Evolutionary conservation across 2,329 filamentous ascomycete genomes (phyloP).

Genomic region (Paecilomyces dactylethromorphus): DNA sequence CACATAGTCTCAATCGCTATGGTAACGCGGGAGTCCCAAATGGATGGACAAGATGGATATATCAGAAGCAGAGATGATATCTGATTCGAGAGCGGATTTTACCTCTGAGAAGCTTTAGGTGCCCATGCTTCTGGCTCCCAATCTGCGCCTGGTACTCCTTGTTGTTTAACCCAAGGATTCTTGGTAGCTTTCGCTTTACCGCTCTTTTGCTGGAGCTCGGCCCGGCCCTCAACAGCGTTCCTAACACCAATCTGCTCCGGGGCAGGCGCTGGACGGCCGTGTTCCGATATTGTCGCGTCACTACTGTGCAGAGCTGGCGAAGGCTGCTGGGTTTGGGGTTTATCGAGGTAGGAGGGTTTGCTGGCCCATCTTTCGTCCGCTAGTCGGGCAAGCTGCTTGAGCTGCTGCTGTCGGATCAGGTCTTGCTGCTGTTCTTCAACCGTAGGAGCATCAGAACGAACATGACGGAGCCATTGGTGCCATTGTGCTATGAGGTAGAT

Average conservation of each 20-base stretch:
- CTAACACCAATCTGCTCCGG: conserved; percentile 20
- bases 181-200: conserved; percentile 12
- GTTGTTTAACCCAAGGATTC: conserved; percentile 55
- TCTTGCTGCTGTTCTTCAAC: conserved; percentile 55
- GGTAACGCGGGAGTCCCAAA: background rate
- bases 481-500: conserved; percentile 49
- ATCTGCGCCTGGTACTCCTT: conserved; percentile 54
- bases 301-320: conserved; percentile 38
- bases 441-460: conserved; percentile 49
- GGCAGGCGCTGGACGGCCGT: conserved; percentile 23
- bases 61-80: background rate
- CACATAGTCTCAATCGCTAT: conserved; percentile 1
- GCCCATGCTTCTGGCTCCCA: conserved; percentile 63
- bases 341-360: conserved; percentile 53
- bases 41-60: background rate
- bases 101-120: conserved; percentile 39
- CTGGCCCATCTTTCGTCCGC: conserved; percentile 58
- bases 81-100: conserved; percentile 9
- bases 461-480: conserved; percentile 63
- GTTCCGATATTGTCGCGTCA: conserved; percentile 32
- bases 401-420: conserved; percentile 48
- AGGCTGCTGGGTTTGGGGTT: conserved; percentile 45
- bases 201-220: conserved; percentile 19
- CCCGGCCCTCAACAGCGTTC: conserved; percentile 21
- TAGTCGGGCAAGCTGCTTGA: conserved; percentile 53